phyloP scores from a whole-genome alignment of 768 basidiomycete genomes.

The Leccinum fibrillosum region DNA sequence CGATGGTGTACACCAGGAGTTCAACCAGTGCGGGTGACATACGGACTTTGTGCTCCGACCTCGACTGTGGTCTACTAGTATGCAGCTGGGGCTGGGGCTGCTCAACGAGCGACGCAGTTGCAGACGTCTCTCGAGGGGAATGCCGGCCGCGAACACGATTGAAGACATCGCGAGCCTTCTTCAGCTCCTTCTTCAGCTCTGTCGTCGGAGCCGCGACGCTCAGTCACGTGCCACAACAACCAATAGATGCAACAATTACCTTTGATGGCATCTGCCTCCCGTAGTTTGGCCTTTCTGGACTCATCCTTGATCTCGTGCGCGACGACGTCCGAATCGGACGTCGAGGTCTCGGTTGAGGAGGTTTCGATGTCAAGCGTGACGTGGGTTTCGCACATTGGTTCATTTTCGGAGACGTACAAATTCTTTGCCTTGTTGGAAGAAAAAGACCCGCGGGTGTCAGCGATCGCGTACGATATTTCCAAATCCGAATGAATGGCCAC shows the following conservation, averaged over 20 bases:
- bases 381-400: conserved; percentile 32
- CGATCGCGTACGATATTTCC: background rate
- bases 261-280: conserved; percentile 36
- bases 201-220: conserved; percentile 7
- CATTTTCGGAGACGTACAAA: conserved; percentile 48
- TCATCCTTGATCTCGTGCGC: conserved; percentile 27
- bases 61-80: conserved; percentile 14
- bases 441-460: background rate
- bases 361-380: conserved; percentile 39
- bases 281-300: conserved; percentile 21
- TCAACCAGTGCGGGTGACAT: conserved; percentile 74
- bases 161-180: conserved; percentile 40
- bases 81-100: background rate
- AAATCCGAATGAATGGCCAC: conserved; percentile 7
- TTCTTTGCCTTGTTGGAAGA: conserved; percentile 63
- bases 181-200: conserved; percentile 40
- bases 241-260: conserved; percentile 19
- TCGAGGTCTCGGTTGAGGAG: conserved; percentile 40
- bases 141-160: conserved; percentile 38
- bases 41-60: conserved; percentile 42
- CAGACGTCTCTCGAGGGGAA: conserved; percentile 17
- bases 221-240: conserved; percentile 11
- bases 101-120: conserved; percentile 18
- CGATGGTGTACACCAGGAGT: conserved; percentile 90
- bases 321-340: conserved; percentile 28